Base-by-base conservation (phyloP, 2,329 filamentous ascomycete species). In the Botrytis squamosa region DNA sequence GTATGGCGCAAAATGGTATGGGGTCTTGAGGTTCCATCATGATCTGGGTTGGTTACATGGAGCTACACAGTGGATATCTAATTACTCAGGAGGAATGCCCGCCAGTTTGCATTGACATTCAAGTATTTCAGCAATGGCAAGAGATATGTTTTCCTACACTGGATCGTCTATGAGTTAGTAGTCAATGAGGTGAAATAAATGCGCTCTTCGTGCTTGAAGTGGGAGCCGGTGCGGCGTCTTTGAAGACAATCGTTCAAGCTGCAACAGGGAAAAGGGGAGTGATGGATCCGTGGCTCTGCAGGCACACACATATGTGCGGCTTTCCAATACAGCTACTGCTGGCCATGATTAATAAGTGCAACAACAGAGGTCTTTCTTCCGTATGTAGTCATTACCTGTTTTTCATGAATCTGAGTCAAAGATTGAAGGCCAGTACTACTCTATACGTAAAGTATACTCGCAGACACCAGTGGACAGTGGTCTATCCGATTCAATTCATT, bases 121-220 rank as follows among this genome's bases (percentile, higher is more conserved):
- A 33, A n/a, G 49, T 57, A 68, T 68, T 57, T 57, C 36, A 57
- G 66, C 36, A 68, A 42, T 57, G 29, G 49, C 66, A 68, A 68
- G n/a, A 57, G 49, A 57, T 68, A 25, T 25, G n/a, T 57, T 33
- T 20, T 12, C 38, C 38, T 12, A 14, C 33, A 55, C 14, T 38
- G 33, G 46, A 40, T 66, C 14, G 38, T 69, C 12, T 33, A 57
- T 57, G 66, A 42, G 38, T 52, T 57, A n/a, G n/a, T 52, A 57
- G 25, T 62, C 59, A 25, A 69, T 57, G 49, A 44, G 38, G 38
- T 69, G 18, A 29, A 57, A n/a, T 42, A 40, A 16, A 5, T 57
- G 36, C n/a, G 46, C 65, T 9, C 44, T 55, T 55, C 55, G 25
- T 42, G 36, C 65, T 42, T 22, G 38, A 33, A 46, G 9, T 55